Conservation (phyloP, 805 yeast species). For the Wickerhamiella kazuoi region DNA sequence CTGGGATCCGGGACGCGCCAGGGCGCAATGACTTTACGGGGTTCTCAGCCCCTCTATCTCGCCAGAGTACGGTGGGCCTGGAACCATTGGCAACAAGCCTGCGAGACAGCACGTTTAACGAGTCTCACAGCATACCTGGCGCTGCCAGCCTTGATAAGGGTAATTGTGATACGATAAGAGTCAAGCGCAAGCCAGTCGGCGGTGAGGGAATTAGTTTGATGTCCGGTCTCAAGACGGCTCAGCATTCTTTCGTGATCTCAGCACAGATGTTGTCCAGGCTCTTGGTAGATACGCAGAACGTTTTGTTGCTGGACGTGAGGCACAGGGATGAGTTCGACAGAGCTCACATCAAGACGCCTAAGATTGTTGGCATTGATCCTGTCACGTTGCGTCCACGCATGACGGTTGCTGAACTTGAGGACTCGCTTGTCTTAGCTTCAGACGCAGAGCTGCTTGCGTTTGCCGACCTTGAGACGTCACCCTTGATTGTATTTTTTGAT, state of each 20-base stretch:
- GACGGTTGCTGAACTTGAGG: conserved; percentile 51
- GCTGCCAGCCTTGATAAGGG: too few relatives aligned
- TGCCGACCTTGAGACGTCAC: conserved; percentile 34
- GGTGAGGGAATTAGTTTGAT: too few relatives aligned
- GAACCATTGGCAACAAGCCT: too few relatives aligned
- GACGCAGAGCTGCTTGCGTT: conserved; percentile 38
- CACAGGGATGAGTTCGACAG: conserved; percentile 39
- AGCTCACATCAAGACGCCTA: conserved; percentile 42
- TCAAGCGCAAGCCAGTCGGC: too few relatives aligned
- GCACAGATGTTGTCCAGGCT: background rate
- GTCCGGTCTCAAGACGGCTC: background rate
- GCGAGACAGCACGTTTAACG: too few relatives aligned
- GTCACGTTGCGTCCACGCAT: conserved; percentile 32
- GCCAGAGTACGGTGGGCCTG: too few relatives aligned
- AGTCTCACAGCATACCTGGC: too few relatives aligned
- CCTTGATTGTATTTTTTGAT: conserved; percentile 51
- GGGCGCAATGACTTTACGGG: too few relatives aligned
- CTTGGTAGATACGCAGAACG: conserved; percentile 1
- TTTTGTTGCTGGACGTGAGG: conserved; percentile 60
- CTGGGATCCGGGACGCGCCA: too few relatives aligned
- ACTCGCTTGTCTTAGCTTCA: conserved; percentile 39
- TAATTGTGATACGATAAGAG: too few relatives aligned
- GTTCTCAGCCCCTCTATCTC: too few relatives aligned
- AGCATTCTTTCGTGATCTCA: background rate
- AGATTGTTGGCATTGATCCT: conserved; percentile 65